These are phyloP conservation scores for Ogataea populi-albae DNA, from an alignment of 805 yeast genomes.

Conservation along the genomic window DNA sequence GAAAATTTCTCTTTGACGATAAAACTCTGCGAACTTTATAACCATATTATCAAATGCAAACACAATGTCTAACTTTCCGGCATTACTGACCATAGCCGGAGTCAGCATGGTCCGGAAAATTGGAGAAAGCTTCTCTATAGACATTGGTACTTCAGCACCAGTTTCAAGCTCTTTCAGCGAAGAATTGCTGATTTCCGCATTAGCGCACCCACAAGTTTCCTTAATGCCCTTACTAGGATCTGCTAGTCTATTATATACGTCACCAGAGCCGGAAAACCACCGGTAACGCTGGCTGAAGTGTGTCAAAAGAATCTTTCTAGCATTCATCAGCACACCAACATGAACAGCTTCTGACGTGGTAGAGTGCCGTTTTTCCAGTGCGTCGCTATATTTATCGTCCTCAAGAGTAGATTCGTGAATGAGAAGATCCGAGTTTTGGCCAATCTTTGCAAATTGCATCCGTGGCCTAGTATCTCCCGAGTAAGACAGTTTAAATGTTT, in stretches of 20 bases:
- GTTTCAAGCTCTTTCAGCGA: slow-evolving; percentile 19
- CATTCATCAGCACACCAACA: slow-evolving; percentile 69
- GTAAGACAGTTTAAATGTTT: slow-evolving; percentile 68
- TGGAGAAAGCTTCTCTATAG: slow-evolving; percentile 21
- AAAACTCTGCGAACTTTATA: slow-evolving; percentile 43
- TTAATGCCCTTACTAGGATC: slow-evolving; percentile 13
- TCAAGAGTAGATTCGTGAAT: slow-evolving; percentile 95
- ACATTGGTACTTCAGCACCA: slow-evolving; percentile 15
- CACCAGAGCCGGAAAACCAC: slow-evolving; percentile 35
- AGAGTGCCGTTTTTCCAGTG: slow-evolving; percentile 76
- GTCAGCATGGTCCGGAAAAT: slow-evolving; percentile 20
- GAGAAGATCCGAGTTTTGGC: slow-evolving; percentile 63
- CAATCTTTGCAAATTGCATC: slow-evolving; percentile 55
- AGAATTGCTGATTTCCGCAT: neutral
- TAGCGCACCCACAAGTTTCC: neutral
- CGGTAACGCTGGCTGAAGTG: slow-evolving; percentile 93
- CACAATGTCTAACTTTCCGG: slow-evolving; percentile 29
- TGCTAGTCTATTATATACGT: slow-evolving; percentile 23
- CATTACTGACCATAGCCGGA: slow-evolving; percentile 23
- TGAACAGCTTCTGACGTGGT: slow-evolving; percentile 84
- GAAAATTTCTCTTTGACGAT: slow-evolving; percentile 29
- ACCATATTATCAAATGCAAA: slow-evolving; percentile 71
- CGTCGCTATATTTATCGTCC: slow-evolving; percentile 73
- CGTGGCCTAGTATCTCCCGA: slow-evolving; percentile 96
- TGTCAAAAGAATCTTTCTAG: slow-evolving; percentile 69